Evolutionary conservation across 306 rosid genomes (phyloP).

Genomic region (Lupinus albus): DNA sequence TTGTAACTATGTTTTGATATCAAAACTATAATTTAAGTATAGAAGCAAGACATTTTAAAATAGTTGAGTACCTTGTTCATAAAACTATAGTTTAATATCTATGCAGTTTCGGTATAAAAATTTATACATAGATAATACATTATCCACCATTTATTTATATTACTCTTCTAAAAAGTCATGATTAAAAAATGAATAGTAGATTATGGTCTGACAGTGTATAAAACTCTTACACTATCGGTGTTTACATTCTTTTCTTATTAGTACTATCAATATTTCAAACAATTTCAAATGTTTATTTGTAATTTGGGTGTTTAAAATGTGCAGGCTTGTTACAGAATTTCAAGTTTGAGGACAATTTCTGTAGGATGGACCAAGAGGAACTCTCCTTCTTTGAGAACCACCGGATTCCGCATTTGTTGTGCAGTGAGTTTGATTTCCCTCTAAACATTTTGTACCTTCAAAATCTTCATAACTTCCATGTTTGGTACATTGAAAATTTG

Average conservation of each 20-base stretch:
- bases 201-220: too few species aligned
- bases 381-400: constrained; percentile 45
- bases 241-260: too few species aligned
- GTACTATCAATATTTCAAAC: not conserved
- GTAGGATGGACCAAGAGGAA: constrained; percentile 39
- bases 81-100: too few species aligned
- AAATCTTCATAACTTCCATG: not conserved
- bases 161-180: too few species aligned
- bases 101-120: too few species aligned
- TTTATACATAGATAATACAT: too few species aligned
- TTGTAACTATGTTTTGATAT: too few species aligned
- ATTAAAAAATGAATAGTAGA: too few species aligned
- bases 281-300: not conserved
- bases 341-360: constrained; percentile 37
- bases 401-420: constrained; percentile 44
- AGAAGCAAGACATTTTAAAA: not conserved
- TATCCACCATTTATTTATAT: too few species aligned
- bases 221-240: too few species aligned
- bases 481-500: not conserved
- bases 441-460: not conserved
- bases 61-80: not conserved
- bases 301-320: not conserved
- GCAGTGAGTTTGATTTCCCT: constrained; percentile 40
- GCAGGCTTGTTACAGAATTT: constrained; percentile 39
- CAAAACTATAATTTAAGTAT: too few species aligned